phyloP scores from a whole-genome alignment of 257 asterid species.

The Fraxinus anomala region DNA sequence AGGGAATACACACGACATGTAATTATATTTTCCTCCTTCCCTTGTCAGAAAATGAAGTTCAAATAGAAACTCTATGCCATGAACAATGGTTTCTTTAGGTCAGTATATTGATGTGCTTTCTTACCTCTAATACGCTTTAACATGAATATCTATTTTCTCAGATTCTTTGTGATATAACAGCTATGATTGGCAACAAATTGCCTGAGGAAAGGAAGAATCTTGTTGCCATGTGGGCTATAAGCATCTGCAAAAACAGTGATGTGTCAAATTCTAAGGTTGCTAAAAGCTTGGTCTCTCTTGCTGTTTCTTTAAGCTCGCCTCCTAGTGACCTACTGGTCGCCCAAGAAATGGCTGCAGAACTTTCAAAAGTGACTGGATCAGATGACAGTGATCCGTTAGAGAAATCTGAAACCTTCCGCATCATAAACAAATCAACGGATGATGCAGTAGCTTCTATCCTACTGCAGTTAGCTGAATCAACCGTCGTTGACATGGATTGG shows the following conservation, averaged over 20 bases:
- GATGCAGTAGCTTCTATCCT: conserved; percentile 61
- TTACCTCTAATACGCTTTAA: conserved; percentile 5
- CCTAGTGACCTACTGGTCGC: conserved; percentile 59
- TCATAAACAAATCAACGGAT: conserved; percentile 61
- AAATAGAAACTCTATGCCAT: neutral
- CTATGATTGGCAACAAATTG: conserved; percentile 61
- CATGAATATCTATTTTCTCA: conserved; percentile 25
- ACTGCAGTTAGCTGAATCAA: conserved; percentile 61
- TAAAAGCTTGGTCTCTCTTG: conserved; percentile 56
- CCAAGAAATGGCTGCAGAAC: conserved; percentile 65
- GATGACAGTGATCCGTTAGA: conserved; percentile 43
- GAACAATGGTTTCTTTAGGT: conserved; percentile 12
- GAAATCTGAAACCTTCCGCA: conserved; percentile 51
- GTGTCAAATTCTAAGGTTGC: conserved; percentile 62
- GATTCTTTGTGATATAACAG: conserved; percentile 60
- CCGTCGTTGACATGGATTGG: conserved; percentile 63
- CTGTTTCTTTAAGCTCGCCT: conserved; percentile 55
- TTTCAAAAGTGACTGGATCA: conserved; percentile 55
- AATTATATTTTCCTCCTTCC: neutral
- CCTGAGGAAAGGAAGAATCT: conserved; percentile 55
- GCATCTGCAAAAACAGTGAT: conserved; percentile 52
- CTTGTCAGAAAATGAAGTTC: neutral
- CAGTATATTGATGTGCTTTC: conserved; percentile 9
- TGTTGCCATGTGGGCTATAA: conserved; percentile 56
- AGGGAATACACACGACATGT: neutral